Base-by-base conservation (phyloP, 306 rosid species). In the Cicer chorassanicum region DNA sequence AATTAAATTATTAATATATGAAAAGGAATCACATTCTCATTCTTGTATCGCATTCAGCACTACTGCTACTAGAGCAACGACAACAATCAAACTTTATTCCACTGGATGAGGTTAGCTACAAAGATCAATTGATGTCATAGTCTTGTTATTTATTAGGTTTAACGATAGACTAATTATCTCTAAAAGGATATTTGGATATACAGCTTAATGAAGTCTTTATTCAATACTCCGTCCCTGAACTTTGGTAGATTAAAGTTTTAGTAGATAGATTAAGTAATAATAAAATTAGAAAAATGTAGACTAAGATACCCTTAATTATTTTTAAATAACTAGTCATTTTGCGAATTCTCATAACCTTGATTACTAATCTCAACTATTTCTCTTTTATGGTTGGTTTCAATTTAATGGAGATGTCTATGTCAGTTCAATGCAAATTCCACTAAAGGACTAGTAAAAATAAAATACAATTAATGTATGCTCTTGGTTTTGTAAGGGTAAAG, bases 101-200 rank as follows among this genome's bases (percentile, higher is more conserved):
- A 18, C 61, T 55, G 15, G 24, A 21, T 53, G 29, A 6, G 61
- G 61, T 55, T 18, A 9, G 5, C 13, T 56, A 19, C 39, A 56
- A 18, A 56, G n/a, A 56, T 56, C 62, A 56, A 53, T 53, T 53
- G 10, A n/a, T 51, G 21, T 15, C 57, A 51, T 51, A 15, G 55
- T 49, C 5, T 15, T 15, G 10, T 15, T 8, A 6, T 51, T 21
- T 15, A 51, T 51, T 15, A 51, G 57, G 18, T 5, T 15, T 48
- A 14, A n/a, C 18, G 2, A 6, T 13, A 49, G 18, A 49, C 55
- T 49, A 49, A 13, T 49, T 49, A 49, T 49, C 19, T 49, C 55
- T 49, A 49, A 49, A 49, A 16, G 55, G 8, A 14, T 7, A n/a
- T 49, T 13, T 49, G 8, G 55, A 5, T 14, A 50, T 50, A n/a